Base-by-base conservation (phyloP, 2,329 filamentous ascomycete genomes). In the Fusarium graminum region DNA sequence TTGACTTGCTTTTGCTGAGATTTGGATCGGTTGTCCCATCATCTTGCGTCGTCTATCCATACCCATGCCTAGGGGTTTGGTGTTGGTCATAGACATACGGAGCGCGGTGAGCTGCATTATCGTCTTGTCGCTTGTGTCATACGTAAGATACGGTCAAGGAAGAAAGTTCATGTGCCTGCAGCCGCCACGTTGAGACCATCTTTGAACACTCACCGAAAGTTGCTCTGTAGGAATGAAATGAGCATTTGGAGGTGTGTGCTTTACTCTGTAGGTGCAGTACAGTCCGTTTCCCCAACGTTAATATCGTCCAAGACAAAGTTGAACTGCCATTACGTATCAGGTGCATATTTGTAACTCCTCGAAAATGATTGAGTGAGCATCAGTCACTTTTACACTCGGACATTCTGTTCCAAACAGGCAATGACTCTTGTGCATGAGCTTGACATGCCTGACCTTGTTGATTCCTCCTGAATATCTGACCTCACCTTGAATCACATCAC, bases 1-100 rank as follows among this genome's bases (percentile, higher is more conserved):
- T 68, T 36, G 55, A 25, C 55, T 67, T 67, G 64, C 64, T 67
- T 67, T 53, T 67, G 59, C 39, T 56, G 50, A 65, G 64, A 67
- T 67, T 63, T 51, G 34, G 36, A 67, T 67, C 63, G 57, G 59
- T 59, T 63, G 44, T 58, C 46, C 40, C 51, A 59, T 66, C 52
- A 58, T 58, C 52, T 58, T 63, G 51, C 58, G 44, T 67, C 40
- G 22, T 6, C 22, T 22, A 22, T 64, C 39, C 25, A 12, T n/a
- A n/a, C 47, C 52, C 63, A 59, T 52, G 44, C 38, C 7, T 49
- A 26, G 51, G n/a, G 12, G 41, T 16, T 36, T 36, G n/a, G 16
- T 36, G n/a, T 36, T 36, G 34, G 34, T 36, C 34, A 17, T 7
- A 11, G n/a, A 36, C 14, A 17, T 36, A 36, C 16, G 34, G 34